phyloP scores from a whole-genome alignment of 2,329 filamentous ascomycete genomes.

The Aureobasidium lini region DNA sequence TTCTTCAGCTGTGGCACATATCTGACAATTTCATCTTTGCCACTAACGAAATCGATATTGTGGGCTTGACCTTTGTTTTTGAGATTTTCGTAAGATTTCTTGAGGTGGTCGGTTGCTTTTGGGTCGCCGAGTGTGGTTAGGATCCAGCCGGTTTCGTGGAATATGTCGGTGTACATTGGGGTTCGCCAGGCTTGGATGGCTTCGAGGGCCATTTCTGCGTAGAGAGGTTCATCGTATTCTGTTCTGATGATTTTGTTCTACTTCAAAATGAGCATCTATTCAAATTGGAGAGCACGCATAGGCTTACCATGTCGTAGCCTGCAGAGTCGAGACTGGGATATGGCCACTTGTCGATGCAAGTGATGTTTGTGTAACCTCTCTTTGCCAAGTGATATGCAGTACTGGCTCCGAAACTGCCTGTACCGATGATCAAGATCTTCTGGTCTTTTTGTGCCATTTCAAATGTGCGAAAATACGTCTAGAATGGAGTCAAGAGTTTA shows the following conservation, averaged over 20 bases:
- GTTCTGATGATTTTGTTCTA: slow-evolving; percentile 20
- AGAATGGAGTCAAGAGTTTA: not conserved
- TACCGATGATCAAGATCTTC: slow-evolving; percentile 51
- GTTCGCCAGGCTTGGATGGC: slow-evolving; percentile 18
- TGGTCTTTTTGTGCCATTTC: not conserved
- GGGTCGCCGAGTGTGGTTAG: slow-evolving; percentile 17
- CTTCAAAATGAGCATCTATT: no score
- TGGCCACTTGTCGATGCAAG: slow-evolving; percentile 14
- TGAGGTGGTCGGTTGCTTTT: slow-evolving; percentile 13
- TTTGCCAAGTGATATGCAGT: slow-evolving; percentile 13
- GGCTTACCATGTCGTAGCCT: slow-evolving; percentile 10
- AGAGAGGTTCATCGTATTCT: slow-evolving; percentile 19
- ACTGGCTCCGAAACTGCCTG: slow-evolving; percentile 21
- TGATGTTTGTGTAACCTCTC: slow-evolving; percentile 13
- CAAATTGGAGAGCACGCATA: no score
- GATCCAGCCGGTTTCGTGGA: slow-evolving; percentile 38
- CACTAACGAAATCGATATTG: slow-evolving; percentile 24
- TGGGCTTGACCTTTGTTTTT: slow-evolving; percentile 36
- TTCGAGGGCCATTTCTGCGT: slow-evolving; percentile 18
- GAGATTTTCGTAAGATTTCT: slow-evolving; percentile 27
- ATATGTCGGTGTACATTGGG: slow-evolving; percentile 20
- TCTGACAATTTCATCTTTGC: slow-evolving; percentile 26
- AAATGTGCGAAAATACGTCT: not conserved
- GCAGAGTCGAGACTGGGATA: slow-evolving; percentile 5
- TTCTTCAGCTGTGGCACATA: slow-evolving; percentile 32